These are phyloP conservation scores for Tulasnella calospora DNA, from an alignment of 768 basidiomycete species.

Conservation along the genomic window DNA sequence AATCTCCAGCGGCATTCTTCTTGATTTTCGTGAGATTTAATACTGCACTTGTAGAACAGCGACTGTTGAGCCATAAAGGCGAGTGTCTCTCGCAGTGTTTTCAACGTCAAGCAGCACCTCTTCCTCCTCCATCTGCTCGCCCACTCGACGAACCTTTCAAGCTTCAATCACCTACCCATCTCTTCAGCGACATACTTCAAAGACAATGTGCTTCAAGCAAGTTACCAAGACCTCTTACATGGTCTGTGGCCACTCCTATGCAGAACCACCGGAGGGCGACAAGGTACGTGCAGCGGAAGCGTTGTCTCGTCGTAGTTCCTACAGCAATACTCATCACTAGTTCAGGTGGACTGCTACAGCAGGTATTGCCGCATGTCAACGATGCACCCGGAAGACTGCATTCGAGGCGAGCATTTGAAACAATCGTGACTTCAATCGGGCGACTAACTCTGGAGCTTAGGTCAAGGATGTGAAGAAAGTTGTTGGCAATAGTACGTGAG, in stretches of 20 bases:
- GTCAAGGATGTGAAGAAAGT: conserved; percentile 20
- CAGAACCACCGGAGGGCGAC: conserved; percentile 19
- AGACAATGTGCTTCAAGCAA: conserved; percentile 16
- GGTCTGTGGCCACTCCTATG: conserved; percentile 8
- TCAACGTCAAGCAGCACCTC: not conserved
- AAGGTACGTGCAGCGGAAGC: conserved; percentile 1
- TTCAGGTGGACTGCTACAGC: conserved; percentile 14
- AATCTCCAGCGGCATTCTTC: conserved; percentile 12
- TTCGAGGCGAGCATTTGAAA: conserved; percentile 4
- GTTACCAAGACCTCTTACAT: conserved; percentile 17
- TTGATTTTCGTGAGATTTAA: conserved; percentile 14
- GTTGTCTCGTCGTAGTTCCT: not conserved
- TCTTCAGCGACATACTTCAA: not conserved
- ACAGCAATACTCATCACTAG: not conserved
- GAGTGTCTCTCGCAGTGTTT: not conserved
- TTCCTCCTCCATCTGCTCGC: conserved; percentile 9
- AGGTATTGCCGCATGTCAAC: conserved; percentile 16
- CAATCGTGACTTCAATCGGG: not conserved
- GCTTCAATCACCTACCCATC: not conserved
- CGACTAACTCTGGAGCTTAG: not conserved
- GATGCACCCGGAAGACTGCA: conserved; percentile 20
- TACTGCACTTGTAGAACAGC: not conserved
- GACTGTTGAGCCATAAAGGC: conserved; percentile 18
- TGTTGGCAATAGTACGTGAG: conserved; percentile 25
- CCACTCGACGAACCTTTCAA: not conserved